Evolutionary conservation across 805 yeast species (phyloP).

Genomic region (Candida jianshihensis): DNA sequence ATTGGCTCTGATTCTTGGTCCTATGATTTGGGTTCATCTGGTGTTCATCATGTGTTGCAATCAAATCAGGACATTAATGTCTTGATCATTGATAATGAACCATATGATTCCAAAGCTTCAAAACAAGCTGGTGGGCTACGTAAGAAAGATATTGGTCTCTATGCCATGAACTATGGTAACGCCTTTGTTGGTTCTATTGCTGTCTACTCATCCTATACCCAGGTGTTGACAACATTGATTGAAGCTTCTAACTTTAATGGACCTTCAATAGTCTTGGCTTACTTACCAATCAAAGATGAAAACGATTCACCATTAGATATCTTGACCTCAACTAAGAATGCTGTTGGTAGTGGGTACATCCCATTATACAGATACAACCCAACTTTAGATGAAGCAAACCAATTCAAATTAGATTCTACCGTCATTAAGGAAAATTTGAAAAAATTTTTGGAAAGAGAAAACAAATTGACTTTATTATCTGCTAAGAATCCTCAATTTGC

Average conservation of each 20-base stretch:
- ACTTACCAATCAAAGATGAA: conserved; percentile 69
- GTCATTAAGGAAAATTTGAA: conserved; percentile 69
- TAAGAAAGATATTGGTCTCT: conserved; percentile 88
- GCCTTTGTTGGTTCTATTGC: conserved; percentile 94
- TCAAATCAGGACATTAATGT: conserved; percentile 75
- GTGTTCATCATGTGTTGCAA: conserved; percentile 77
- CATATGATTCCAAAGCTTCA: conserved; percentile 36
- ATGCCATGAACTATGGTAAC: conserved; percentile 88
- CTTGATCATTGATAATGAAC: conserved; percentile 83
- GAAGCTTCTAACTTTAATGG: conserved; percentile 90
- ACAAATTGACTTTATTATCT: conserved; percentile 73
- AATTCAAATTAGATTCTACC: conserved; percentile 79
- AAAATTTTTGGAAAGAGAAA: conserved; percentile 83
- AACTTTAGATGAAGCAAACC: conserved; percentile 37
- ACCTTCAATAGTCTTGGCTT: conserved; percentile 87
- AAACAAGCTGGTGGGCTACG: conserved; percentile 37
- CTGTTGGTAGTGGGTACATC: conserved; percentile 95
- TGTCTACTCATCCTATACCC: conserved; percentile 88
- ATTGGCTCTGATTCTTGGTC: conserved; percentile 96
- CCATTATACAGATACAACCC: conserved; percentile 90
- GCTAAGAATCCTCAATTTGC: conserved; percentile 67
- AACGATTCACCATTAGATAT: conserved; percentile 63
- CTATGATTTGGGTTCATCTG: conserved; percentile 85
- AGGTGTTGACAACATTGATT: conserved; percentile 76
- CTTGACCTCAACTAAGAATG: conserved; percentile 77